Evolutionary conservation across 1,139 yeast species (phyloP).

Genomic region (Taphrina flavorubra): DNA sequence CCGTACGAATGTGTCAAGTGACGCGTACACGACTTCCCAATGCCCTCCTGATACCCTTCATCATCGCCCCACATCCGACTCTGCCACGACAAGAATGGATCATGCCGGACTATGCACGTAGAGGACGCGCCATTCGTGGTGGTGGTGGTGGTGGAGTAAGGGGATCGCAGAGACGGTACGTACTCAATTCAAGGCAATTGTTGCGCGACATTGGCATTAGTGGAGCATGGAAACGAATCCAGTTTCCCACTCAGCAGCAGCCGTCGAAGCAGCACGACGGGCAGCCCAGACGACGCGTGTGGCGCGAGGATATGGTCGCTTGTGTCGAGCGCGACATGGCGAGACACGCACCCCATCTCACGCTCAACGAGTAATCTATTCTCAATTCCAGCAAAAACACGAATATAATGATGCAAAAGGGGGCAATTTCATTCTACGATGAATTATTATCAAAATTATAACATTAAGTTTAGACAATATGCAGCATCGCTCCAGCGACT

Average conservation of each 20-base stretch:
- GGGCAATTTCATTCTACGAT: neutral
- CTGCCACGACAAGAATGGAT: slow-evolving; percentile 26
- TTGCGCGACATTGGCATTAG: neutral
- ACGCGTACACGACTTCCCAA: slow-evolving; percentile 21
- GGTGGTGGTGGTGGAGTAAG: too few species aligned
- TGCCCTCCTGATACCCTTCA: slow-evolving; percentile 23
- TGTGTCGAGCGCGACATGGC: slow-evolving; percentile 27
- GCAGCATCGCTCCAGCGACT: neutral
- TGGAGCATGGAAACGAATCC: slow-evolving; percentile 31
- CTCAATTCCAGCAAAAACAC: neutral
- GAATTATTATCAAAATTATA: neutral
- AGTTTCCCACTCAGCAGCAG: neutral
- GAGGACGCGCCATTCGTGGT: too few species aligned
- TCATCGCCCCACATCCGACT: slow-evolving; percentile 15
- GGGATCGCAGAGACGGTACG: slow-evolving; percentile 1
- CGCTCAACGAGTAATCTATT: slow-evolving; percentile 3
- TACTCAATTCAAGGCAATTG: slow-evolving; percentile 13
- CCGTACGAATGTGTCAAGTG: slow-evolving; percentile 28
- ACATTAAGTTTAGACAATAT: slow-evolving; percentile 1
- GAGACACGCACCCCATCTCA: slow-evolving; percentile 16
- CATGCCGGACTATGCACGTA: slow-evolving; percentile 23
- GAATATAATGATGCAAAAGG: neutral
- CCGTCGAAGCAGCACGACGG: neutral
- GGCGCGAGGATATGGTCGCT: slow-evolving; percentile 32
- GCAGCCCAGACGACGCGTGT: slow-evolving; percentile 9